Base-by-base conservation (phyloP, 2,329 filamentous ascomycete species). In the Colletotrichum kahawae region DNA sequence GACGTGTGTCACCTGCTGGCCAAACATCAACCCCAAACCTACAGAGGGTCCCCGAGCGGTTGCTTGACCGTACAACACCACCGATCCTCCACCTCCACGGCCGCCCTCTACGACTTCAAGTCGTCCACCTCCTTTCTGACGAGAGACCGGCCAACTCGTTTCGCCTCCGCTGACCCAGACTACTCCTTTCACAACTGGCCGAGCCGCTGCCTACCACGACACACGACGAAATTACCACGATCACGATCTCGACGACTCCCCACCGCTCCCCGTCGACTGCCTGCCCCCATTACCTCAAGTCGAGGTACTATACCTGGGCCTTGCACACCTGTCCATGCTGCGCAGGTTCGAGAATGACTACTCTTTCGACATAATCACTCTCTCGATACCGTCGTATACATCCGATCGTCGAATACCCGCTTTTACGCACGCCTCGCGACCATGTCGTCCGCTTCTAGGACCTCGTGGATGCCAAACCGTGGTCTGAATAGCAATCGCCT, bases 391-490 rank as follows among this genome's bases (percentile, higher is more conserved):
- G 27, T 57, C 56, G 57, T 54, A 54, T 38, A 73, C 73, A 51
- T 73, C 21, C 59, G 73, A 75, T 43, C 29, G 57, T 64, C 69
- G 71, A 70, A 34, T 59, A 66, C 70, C 63, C 71, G 48, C 51
- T 57, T 51, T 38, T 56, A 66, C 59, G 71, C 57, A 57, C 62
- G 70, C 24, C 48, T 36, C 57, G 67, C 63, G 78, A 77, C 66
- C 82, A 91, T 90, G 89, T 91, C 89, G 80, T 86, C 87, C 77
- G 84, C 85, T 60, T 90, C 89, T 78, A 87, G 85, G 78, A 84
- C 84, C 77, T 88, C 88, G 57, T 86, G 84, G 71, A 84, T 86
- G 77, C 83, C 85, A 56, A 85, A 83, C 79, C 87, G 88, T 77
- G 87, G 88, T 73, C 78, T 88, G 72, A 83, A 84, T 76, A 86